Conservation (phyloP, 345 rosid genomes). For the Eutrema japonicum region DNA sequence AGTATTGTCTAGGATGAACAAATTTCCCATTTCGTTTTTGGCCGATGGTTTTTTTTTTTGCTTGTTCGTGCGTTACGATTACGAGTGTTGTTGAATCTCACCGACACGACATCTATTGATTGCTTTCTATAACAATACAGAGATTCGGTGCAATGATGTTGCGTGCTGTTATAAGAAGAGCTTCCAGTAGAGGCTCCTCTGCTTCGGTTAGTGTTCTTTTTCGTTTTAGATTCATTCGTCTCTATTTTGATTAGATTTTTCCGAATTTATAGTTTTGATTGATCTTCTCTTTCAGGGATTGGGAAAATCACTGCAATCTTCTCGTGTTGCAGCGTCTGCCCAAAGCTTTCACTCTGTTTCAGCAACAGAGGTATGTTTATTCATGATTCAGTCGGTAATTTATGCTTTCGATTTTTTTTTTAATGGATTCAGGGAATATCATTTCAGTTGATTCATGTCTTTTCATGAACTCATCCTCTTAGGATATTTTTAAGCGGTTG, state of each 20-base stretch:
- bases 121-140: background rate
- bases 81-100: conserved; percentile 34
- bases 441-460: conserved; percentile 1
- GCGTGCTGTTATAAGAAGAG: conserved; percentile 52
- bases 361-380: conserved; percentile 51
- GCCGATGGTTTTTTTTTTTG: background rate
- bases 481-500: background rate
- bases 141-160: conserved; percentile 51
- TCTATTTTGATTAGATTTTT: background rate
- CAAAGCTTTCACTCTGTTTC: conserved; percentile 50
- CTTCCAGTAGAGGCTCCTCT: conserved; percentile 51
- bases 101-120: conserved; percentile 28
- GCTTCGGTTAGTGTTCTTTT: conserved; percentile 46
- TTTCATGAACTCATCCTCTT: background rate
- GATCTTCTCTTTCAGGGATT: conserved; percentile 49
- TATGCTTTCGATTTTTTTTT: background rate
- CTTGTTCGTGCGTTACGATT: background rate
- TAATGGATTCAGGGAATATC: too few relatives aligned
- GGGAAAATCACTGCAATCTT: conserved; percentile 47
- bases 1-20: background rate
- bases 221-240: conserved; percentile 4
- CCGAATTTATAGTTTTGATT: background rate
- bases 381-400: background rate
- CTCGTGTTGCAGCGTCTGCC: conserved; percentile 49
- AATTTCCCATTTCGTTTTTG: background rate